Percentiles rank a stretch among this genome's conserved stretches.
These are phyloP conservation scores for Curvularia sp. DNA, from an alignment of 2,329 filamentous ascomycete species.

Conservation along the genomic window DNA sequence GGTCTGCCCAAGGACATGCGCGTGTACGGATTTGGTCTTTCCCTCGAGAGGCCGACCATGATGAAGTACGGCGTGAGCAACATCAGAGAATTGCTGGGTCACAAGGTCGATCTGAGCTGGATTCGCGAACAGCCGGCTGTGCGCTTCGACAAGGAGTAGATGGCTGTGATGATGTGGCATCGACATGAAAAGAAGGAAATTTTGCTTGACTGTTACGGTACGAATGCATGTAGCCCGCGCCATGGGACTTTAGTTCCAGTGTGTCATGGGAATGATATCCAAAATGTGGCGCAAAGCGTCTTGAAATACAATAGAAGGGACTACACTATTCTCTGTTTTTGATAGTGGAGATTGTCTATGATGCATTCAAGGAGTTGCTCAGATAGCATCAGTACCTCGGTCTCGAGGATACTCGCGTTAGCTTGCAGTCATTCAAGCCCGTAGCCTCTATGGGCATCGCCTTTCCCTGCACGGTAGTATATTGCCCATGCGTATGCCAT, in stretches of 20 bases:
- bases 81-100: slow-evolving; percentile 88
- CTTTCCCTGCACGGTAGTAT: background rate
- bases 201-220: slow-evolving; percentile 12
- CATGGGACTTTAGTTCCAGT: background rate
- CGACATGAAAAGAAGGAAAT: background rate
- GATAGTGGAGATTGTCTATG: background rate
- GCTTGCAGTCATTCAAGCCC: background rate
- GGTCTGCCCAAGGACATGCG: slow-evolving; percentile 88
- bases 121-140: slow-evolving; percentile 92
- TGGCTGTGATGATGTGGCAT: background rate
- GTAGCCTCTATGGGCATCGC: background rate
- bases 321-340: background rate
- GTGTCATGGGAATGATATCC: slow-evolving; percentile 13
- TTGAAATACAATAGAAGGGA: background rate
- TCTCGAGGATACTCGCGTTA: background rate
- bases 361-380: background rate
- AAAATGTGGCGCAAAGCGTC: background rate
- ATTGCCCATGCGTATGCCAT: background rate
- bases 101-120: slow-evolving; percentile 94
- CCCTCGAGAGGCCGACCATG: slow-evolving; percentile 94
- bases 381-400: background rate
- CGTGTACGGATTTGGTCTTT: slow-evolving; percentile 93
- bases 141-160: slow-evolving; percentile 79
- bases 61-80: slow-evolving; percentile 84
- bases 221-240: background rate